phyloP scores from a whole-genome alignment of 768 basidiomycete species.

The Nevesoporus exiguus region DNA sequence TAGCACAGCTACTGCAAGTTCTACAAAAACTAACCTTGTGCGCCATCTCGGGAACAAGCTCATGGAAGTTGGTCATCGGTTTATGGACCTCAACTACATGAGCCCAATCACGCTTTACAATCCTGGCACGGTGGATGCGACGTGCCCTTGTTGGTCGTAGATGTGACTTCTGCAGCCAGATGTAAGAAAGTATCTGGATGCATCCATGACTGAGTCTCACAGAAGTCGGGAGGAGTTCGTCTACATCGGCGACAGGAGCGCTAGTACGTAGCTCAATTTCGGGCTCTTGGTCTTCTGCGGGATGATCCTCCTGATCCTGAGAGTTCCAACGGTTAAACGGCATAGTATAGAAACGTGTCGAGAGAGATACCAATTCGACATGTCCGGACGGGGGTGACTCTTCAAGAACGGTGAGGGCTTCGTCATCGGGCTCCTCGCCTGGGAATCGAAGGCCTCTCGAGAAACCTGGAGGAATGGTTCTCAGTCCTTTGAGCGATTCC shows the following conservation, averaged over 20 bases:
- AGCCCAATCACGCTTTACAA: conserved; percentile 93
- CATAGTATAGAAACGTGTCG: conserved; percentile 2
- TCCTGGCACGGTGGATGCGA: conserved; percentile 40
- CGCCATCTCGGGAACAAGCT: conserved; percentile 96
- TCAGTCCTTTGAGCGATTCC: conserved; percentile 42
- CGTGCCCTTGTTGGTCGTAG: conserved; percentile 51
- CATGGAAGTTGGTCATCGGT: conserved; percentile 82
- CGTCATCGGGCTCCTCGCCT: conserved; percentile 51
- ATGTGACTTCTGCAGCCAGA: conserved; percentile 46
- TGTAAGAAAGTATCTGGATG: conserved; percentile 1
- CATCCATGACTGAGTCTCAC: conserved; percentile 26
- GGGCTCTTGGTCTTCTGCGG: conserved; percentile 20
- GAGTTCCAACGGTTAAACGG: conserved; percentile 24
- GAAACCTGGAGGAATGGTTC: conserved; percentile 80
- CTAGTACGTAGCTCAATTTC: conserved; percentile 16
- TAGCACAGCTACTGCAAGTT: not conserved
- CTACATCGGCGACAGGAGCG: conserved; percentile 51
- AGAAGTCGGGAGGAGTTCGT: conserved; percentile 70
- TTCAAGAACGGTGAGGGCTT: conserved; percentile 35
- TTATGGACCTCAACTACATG: conserved; percentile 94
- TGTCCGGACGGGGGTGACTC: conserved; percentile 11
- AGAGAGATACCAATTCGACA: conserved; percentile 15
- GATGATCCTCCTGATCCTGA: conserved; percentile 21
- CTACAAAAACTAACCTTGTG: conserved; percentile 57
- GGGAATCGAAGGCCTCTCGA: conserved; percentile 72